Evolutionary conservation across 2,329 filamentous ascomycete species (phyloP).

Genomic region (Epichloe scottii): DNA sequence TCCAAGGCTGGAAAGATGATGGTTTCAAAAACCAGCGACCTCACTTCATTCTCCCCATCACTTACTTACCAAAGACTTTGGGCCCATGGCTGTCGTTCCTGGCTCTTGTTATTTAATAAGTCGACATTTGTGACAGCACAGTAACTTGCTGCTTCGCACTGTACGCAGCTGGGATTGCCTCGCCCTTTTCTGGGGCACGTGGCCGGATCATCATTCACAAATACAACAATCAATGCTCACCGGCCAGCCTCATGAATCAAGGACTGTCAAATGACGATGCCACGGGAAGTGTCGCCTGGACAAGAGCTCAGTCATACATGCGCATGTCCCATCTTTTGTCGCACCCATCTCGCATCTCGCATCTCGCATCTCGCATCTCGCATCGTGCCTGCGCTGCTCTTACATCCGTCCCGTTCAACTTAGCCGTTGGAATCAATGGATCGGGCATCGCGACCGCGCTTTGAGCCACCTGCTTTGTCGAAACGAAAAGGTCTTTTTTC

Average conservation of each 20-base stretch:
- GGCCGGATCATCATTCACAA: not conserved
- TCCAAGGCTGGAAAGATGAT: no score
- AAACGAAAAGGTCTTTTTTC: not conserved
- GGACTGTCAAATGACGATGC: not conserved
- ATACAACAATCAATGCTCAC: no score
- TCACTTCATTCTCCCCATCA: not conserved
- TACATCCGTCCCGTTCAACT: not conserved
- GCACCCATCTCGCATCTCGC: no score
- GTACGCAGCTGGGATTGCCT: not conserved
- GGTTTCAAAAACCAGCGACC: not conserved
- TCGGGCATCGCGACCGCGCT: not conserved
- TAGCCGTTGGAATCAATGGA: not conserved
- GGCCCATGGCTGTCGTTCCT: not conserved
- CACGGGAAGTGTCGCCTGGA: not conserved
- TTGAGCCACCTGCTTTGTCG: not conserved
- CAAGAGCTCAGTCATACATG: not conserved
- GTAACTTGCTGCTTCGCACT: not conserved
- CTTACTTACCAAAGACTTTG: not conserved
- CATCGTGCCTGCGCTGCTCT: no score
- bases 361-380: no score
- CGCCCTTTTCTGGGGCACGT: not conserved
- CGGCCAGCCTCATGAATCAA: not conserved
- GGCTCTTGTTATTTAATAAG: no score
- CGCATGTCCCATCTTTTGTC: not conserved
- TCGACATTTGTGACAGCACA: no score